These are phyloP conservation scores for Penicillium argentinense DNA, from an alignment of 495 filamentous ascomycete species.

Conservation along the genomic window DNA sequence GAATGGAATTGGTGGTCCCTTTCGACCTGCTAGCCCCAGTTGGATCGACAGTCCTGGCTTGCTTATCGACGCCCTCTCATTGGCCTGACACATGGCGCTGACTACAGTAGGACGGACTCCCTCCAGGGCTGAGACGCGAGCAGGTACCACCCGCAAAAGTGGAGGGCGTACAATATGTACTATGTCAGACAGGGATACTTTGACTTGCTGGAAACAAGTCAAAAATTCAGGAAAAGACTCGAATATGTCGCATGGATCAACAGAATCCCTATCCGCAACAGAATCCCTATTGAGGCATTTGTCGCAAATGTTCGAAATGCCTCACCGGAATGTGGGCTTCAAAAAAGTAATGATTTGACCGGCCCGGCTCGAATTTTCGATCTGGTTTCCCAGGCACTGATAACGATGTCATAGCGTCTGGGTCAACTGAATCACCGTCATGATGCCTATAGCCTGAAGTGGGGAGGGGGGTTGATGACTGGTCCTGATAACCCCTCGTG, in stretches of 20 bases:
- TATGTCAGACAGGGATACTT: too few relatives aligned
- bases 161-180: too few relatives aligned
- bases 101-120: too few relatives aligned
- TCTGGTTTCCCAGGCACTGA: constrained; percentile 2
- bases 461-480: background rate
- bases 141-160: too few relatives aligned
- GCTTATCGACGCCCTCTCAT: constrained; percentile 36
- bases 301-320: constrained; percentile 15
- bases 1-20: too few relatives aligned
- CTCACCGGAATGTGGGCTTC: constrained; percentile 19
- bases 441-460: constrained; percentile 4
- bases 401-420: constrained; percentile 3
- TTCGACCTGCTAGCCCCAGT: background rate
- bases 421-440: too few relatives aligned
- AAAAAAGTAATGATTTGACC: constrained; percentile 5
- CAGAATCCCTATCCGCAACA: too few relatives aligned
- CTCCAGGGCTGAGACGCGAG: too few relatives aligned
- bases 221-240: too few relatives aligned
- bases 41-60: constrained; percentile 19
- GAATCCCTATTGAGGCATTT: too few relatives aligned
- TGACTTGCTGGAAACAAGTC: too few relatives aligned
- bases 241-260: constrained; percentile 2
- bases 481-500: constrained; percentile 5
- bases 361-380: background rate
- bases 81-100: constrained; percentile 45